Evolutionary conservation across 108 stramenopile species (phyloP), one percentile per base, ranked within the genome.

Genomic region (Aurantiochytrium sp.): DNA sequence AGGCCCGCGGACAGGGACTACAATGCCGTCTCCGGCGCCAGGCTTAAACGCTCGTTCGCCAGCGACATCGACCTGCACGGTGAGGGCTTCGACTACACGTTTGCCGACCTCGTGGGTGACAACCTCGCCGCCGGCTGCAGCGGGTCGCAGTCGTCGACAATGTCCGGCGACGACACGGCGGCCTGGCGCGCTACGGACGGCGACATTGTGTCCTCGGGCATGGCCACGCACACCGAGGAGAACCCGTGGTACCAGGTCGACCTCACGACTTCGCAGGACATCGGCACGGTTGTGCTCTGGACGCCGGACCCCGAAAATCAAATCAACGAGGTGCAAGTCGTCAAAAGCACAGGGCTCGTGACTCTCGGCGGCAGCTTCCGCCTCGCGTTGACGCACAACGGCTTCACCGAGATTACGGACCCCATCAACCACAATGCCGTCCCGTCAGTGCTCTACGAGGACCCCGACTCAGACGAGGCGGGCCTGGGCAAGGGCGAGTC

Each of bases 151-250:
- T 48, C 42, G 12, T 48, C 42, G 6, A 81, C 73, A 6, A 81
- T 81, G 73, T 81, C 73, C 12, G 73, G 73, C 42, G 39, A 81
- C 30, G 45, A 81, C 15, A 81, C 73, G 6, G 73, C 73, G 42
- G 73, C 73, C 15, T 81, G 73, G 73, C 73, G 73, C 21, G 73
- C 73, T n/a, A 81, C 73, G 12, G 73, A 81, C 24, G 73, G 73
- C 42, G 45, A 81, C 45, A 81, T 81, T 42, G 73, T 81, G 19
- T 48, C 73, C 73, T 81, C 73, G n/a, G 73, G 73, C 27, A 48
- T 81, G 45, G 73, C 73, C 2, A 81, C 73, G 6, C 39, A 48
- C n/a, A 81, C 73, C 0, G 73, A 81, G 30, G 24, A n/a, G 10
- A 81, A 81, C 39, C 73, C 73, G 21, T 81, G 73, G 73, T 81